Conservation (phyloP, 2,329 filamentous ascomycete species). For the Tolypocladium amazonense region DNA sequence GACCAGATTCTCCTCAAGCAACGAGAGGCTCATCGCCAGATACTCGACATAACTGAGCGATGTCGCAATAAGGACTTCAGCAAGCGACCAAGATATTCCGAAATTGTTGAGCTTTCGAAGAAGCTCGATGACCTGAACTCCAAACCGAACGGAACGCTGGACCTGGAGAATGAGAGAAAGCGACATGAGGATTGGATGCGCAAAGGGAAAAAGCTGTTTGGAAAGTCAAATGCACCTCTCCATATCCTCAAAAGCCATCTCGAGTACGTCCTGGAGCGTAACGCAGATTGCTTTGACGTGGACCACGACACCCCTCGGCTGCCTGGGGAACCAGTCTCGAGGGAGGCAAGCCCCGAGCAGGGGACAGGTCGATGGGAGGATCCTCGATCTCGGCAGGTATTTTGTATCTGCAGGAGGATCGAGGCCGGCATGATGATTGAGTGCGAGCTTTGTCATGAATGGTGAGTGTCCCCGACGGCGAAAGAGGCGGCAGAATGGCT, state of each 20-base stretch:
- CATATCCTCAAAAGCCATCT: conserved; percentile 94
- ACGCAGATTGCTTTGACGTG: conserved; percentile 84
- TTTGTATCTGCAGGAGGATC: conserved; percentile 87
- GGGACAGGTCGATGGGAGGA: conserved; percentile 48
- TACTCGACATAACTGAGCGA: conserved; percentile 69
- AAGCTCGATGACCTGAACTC: conserved; percentile 82
- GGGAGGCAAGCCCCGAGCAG: conserved; percentile 56
- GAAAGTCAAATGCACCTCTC: conserved; percentile 92
- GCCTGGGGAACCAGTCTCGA: conserved; percentile 83
- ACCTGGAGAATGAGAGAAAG: conserved; percentile 89
- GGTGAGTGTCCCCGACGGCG: conserved; percentile 46
- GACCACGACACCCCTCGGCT: conserved; percentile 73
- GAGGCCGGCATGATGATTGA: conserved; percentile 99
- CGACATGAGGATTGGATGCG: conserved; percentile 99
- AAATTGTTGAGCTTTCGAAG: conserved; percentile 85
- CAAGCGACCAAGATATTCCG: conserved; percentile 74
- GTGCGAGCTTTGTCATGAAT: conserved; percentile 95
- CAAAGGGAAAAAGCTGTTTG: conserved; percentile 93
- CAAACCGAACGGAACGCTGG: conserved; percentile 81
- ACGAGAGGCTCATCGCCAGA: conserved; percentile 83
- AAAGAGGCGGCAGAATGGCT: not conserved
- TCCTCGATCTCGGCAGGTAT: conserved; percentile 64
- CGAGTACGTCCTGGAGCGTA: conserved; percentile 84
- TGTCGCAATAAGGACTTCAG: conserved; percentile 65
- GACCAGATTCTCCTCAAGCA: conserved; percentile 94